Conservation (phyloP, 108 stramenopile genomes). For the Fistulifera pelliculosa region DNA sequence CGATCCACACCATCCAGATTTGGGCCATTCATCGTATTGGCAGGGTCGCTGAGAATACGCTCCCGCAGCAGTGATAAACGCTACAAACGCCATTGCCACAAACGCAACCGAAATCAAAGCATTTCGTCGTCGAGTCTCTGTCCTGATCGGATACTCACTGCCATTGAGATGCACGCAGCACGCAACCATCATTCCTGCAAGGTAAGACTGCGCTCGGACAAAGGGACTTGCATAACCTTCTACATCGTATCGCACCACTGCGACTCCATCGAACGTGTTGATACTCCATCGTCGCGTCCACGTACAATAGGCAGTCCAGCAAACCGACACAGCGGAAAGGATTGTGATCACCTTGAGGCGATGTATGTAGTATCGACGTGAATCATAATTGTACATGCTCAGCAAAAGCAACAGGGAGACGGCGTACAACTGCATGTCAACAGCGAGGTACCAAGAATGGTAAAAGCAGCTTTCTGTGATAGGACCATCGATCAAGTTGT, state of each 20-base stretch:
- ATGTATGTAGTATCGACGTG: too few relatives aligned
- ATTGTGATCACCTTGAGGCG: background rate
- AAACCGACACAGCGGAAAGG: slow-evolving; percentile 11
- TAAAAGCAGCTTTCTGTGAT: slow-evolving; percentile 48
- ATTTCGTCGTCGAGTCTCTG: slow-evolving; percentile 1
- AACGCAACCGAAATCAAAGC: slow-evolving; percentile 6
- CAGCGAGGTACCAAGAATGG: slow-evolving; percentile 56
- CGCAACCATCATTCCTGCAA: slow-evolving; percentile 40
- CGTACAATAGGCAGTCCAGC: slow-evolving; percentile 17
- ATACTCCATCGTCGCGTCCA: slow-evolving; percentile 32
- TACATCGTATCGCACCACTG: slow-evolving; percentile 31
- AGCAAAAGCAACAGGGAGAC: slow-evolving; percentile 13
- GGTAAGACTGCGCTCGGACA: slow-evolving; percentile 38
- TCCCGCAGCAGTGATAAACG: slow-evolving; percentile 33
- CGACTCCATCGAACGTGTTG: slow-evolving; percentile 44
- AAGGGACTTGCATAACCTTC: slow-evolving; percentile 51
- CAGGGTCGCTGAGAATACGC: slow-evolving; percentile 38
- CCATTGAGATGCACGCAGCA: too few relatives aligned
- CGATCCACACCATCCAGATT: slow-evolving; percentile 24
- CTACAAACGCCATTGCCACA: slow-evolving; percentile 11
- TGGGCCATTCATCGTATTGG: slow-evolving; percentile 32
- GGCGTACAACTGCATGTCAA: slow-evolving; percentile 38
- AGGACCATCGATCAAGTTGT: slow-evolving; percentile 36
- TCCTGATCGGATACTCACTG: slow-evolving; percentile 8
- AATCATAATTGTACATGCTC: background rate